A percentile compares a stretch with the other conserved stretches of the same genome.
Evolutionary conservation across 2,329 filamentous ascomycete genomes (phyloP).

Genomic region (Clonostachys sp.): DNA sequence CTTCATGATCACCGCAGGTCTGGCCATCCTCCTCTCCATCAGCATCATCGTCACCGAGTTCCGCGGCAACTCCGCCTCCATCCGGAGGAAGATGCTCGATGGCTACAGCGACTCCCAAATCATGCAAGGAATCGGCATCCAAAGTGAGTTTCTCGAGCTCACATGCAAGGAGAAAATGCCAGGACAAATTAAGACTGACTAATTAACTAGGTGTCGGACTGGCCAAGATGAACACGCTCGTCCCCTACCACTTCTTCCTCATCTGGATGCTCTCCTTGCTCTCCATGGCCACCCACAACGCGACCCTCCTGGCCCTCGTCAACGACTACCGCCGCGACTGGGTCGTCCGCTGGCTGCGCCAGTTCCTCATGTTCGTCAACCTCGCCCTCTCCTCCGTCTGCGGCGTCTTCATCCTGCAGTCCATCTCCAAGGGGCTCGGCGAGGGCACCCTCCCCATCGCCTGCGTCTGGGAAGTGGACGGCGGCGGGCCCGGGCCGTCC

Average conservation of each 20-base stretch:
- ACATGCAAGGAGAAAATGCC: no score
- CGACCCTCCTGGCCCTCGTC: slow-evolving; percentile 59
- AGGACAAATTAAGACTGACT: slow-evolving; percentile 1
- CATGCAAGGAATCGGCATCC: slow-evolving; percentile 64
- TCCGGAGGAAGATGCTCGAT: slow-evolving; percentile 60
- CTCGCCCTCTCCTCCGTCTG: slow-evolving; percentile 51
- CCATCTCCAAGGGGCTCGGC: slow-evolving; percentile 45
- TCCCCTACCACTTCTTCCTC: slow-evolving; percentile 67
- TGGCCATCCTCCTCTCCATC: slow-evolving; percentile 50
- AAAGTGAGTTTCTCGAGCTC: slow-evolving; percentile 25
- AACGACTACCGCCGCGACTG: slow-evolving; percentile 63
- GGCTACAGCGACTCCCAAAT: slow-evolving; percentile 66
- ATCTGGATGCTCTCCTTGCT: slow-evolving; percentile 65
- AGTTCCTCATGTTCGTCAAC: slow-evolving; percentile 63
- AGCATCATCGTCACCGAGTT: slow-evolving; percentile 53
- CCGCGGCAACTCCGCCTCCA: slow-evolving; percentile 39
- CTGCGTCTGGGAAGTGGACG: slow-evolving; percentile 51
- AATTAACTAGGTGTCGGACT: slow-evolving; percentile 41
- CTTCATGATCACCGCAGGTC: slow-evolving; percentile 58
- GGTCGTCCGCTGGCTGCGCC: slow-evolving; percentile 62
- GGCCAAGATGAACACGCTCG: slow-evolving; percentile 51
- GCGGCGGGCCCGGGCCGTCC: slow-evolving; percentile 27
- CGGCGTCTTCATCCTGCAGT: slow-evolving; percentile 51
- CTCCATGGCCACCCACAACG: slow-evolving; percentile 61
- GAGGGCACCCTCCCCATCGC: slow-evolving; percentile 51